Percentiles rank a stretch among this genome's conserved stretches.
Conservation (phyloP, 2,329 filamentous ascomycete genomes). For the Fusarium incarnatum region DNA sequence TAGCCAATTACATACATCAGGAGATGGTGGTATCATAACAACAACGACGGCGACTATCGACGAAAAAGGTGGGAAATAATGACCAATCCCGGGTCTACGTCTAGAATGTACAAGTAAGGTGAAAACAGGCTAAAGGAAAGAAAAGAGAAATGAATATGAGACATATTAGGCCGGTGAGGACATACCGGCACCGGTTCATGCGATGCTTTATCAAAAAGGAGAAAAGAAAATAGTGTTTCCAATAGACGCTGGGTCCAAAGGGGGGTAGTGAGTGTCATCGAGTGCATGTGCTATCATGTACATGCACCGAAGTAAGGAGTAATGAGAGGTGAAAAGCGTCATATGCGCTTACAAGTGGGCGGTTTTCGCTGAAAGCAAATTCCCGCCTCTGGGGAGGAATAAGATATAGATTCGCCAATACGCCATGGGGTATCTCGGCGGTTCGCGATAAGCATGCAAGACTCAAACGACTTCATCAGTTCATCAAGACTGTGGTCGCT, state of each 20-base stretch:
- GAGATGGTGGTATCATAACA: constrained; percentile 50
- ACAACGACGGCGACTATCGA: constrained; percentile 41
- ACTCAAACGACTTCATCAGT: constrained; percentile 34
- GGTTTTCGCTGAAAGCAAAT: constrained; percentile 10
- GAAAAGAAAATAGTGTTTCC: constrained; percentile 33
- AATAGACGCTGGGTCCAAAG: constrained; percentile 30
- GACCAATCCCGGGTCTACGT: constrained; percentile 49
- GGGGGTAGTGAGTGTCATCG: constrained; percentile 31
- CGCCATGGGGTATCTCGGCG: constrained; percentile 38
- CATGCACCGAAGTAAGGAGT: constrained; percentile 24
- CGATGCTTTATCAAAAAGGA: constrained; percentile 39
- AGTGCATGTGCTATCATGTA: constrained; percentile 30
- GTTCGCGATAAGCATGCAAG: constrained; percentile 26
- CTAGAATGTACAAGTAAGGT: constrained; percentile 52
- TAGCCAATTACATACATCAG: constrained; percentile 49
- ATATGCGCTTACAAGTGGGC: constrained; percentile 21
- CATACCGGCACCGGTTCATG: constrained; percentile 48
- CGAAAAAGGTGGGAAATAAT: constrained; percentile 39
- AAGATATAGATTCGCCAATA: constrained; percentile 25
- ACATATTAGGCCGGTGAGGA: constrained; percentile 50
- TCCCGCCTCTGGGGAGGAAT: not conserved
- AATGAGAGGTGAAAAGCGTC: constrained; percentile 30
- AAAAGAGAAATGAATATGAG: constrained; percentile 46
- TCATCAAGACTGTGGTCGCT: constrained; percentile 32
- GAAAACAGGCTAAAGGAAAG: constrained; percentile 27